phyloP scores from a whole-genome alignment of 345 rosid genomes.

The Euphorbia peplus region DNA sequence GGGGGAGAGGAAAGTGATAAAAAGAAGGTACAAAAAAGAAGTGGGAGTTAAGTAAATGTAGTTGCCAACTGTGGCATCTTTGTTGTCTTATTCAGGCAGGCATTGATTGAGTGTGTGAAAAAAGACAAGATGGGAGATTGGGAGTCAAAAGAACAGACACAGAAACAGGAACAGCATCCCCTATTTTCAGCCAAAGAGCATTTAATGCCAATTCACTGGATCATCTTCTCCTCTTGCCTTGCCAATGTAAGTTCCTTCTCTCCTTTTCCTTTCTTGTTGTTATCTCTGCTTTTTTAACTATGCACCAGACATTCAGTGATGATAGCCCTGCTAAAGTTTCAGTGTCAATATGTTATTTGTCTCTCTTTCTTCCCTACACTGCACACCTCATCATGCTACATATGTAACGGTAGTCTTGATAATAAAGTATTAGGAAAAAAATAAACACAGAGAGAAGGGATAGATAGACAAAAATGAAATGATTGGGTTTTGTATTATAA shows the following conservation, averaged over 20 bases:
- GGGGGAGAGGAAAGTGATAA: not conserved
- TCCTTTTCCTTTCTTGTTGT: not conserved
- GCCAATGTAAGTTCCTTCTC: slow-evolving; percentile 17
- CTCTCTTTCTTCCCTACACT: not conserved
- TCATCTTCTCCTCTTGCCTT: slow-evolving; percentile 24
- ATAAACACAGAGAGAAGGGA: not conserved
- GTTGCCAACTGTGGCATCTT: slow-evolving; percentile 5
- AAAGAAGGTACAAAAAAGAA: not conserved
- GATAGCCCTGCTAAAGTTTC: slow-evolving; percentile 37
- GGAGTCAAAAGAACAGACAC: slow-evolving; percentile 11
- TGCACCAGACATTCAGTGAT: slow-evolving; percentile 34
- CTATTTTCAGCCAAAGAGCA: slow-evolving; percentile 21
- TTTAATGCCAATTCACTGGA: slow-evolving; percentile 25
- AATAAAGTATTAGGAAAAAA: not conserved
- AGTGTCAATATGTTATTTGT: slow-evolving; percentile 25
- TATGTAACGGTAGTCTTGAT: too few relatives aligned
- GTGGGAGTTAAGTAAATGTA: slow-evolving; percentile 3
- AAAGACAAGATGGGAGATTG: not conserved
- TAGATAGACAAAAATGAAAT: not conserved
- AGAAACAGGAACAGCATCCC: slow-evolving; percentile 12
- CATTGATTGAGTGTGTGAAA: not conserved
- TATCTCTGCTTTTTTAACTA: slow-evolving; percentile 7
- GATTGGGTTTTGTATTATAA: slow-evolving; percentile 1
- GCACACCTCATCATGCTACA: too few relatives aligned
- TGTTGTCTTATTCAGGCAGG: slow-evolving; percentile 18